phyloP scores from a whole-genome alignment of 257 asterid genomes.

The Fraxinus americana region DNA sequence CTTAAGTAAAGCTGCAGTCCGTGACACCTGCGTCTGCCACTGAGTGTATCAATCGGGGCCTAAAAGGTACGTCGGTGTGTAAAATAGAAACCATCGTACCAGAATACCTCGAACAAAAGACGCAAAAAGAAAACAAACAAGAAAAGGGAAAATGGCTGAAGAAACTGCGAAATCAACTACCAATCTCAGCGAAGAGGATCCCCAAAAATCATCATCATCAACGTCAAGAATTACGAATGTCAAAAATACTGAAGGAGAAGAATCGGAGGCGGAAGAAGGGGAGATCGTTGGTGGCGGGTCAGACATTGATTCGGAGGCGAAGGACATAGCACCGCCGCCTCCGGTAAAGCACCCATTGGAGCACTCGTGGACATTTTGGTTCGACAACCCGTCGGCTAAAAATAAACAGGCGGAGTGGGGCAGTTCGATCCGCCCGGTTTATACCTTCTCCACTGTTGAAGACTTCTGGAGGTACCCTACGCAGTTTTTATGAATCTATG shows the following conservation, averaged over 20 bases:
- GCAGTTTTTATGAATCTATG: background rate
- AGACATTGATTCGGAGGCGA: conserved; percentile 27
- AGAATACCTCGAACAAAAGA: background rate
- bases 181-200: conserved; percentile 27
- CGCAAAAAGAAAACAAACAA: background rate
- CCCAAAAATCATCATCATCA: conserved; percentile 19
- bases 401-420: conserved; percentile 43
- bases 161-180: conserved; percentile 45
- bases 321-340: conserved; percentile 21
- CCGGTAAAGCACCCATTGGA: conserved; percentile 38
- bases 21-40: no score
- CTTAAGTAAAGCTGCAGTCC: no score
- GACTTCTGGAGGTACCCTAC: conserved; percentile 49
- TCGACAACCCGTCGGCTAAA: conserved; percentile 41
- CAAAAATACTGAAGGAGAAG: conserved; percentile 9
- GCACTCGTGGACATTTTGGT: conserved; percentile 54
- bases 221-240: background rate
- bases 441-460: conserved; percentile 55
- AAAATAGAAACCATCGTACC: background rate
- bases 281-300: conserved; percentile 17
- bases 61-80: no score
- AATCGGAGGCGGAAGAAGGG: conserved; percentile 31
- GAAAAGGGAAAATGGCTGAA: conserved; percentile 32
- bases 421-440: conserved; percentile 41
- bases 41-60: no score